Conservation (phyloP, 768 basidiomycete species). For the Mycena belliarum region DNA sequence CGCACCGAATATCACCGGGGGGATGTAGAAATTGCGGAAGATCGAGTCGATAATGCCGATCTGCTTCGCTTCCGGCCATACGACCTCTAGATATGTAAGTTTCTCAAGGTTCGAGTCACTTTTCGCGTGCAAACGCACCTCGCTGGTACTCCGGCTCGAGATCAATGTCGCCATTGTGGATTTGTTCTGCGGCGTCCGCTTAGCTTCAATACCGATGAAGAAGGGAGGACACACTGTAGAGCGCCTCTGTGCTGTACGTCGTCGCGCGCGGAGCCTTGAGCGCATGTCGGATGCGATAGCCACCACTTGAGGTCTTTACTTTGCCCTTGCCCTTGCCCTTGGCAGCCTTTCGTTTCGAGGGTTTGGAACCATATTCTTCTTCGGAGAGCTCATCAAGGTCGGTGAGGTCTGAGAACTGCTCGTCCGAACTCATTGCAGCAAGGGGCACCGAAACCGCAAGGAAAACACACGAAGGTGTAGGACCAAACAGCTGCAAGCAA, state of each 20-base stretch:
- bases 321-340: not conserved
- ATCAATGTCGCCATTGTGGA: constrained; percentile 62
- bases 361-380: not conserved
- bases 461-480: no score
- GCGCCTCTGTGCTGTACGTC: constrained; percentile 43
- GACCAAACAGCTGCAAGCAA: no score
- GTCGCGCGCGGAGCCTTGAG: constrained; percentile 42
- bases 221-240: constrained; percentile 13
- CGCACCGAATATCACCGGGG: constrained; percentile 73
- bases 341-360: not conserved
- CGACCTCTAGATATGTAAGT: constrained; percentile 52
- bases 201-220: not conserved
- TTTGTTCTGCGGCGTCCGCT: constrained; percentile 52
- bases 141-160: constrained; percentile 80
- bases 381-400: constrained; percentile 18
- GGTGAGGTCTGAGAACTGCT: constrained; percentile 9
- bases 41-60: constrained; percentile 76
- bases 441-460: no score
- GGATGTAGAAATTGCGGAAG: constrained; percentile 76
- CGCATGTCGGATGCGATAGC: constrained; percentile 35
- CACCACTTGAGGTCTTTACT: not conserved
- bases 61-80: constrained; percentile 79
- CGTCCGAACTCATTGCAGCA: no score
- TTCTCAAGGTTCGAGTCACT: not conserved
- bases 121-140: constrained; percentile 38